Base-by-base conservation (phyloP, 257 asterid species). In the Ligustrum vulgare region DNA sequence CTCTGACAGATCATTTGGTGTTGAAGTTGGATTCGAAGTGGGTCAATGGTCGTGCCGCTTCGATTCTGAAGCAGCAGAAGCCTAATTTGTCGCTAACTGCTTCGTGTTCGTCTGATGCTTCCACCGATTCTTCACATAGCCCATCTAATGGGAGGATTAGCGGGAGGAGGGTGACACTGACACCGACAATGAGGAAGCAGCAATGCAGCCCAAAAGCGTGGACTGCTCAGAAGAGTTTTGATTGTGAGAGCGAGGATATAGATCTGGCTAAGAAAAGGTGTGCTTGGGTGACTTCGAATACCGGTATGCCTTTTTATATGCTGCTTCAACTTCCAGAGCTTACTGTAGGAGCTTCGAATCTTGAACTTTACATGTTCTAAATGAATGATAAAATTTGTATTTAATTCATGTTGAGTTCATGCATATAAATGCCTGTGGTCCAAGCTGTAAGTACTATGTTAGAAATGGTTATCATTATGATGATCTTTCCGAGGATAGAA, bases 91-190 rank as follows among this genome's bases (percentile, higher is more conserved):
- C 96, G 31, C 69, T 87, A 77, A 85, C 77, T 82, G 98, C 95
- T 20, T 92, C 98, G 20, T 94, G 98, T 69, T 94, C 98, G 5
- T 94, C 98, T 0, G 98, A 94, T 72, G 97, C 98, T 45, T 94
- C 99, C 0, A 84, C 97, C 18, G 99, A 94, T 73, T 92, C 98
- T 35, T 87, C 96, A 9, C 95, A 86, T 16, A 94, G 99, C 70
- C 82, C 97, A 1, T 94, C 98, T 5, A 89, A 97, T n/a, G 98
- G 98, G 85, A 88, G 88, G 85, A 75, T 91, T 60, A 75, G 74
- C 72, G 74, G 92, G 51, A 82, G 96, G 65, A 84, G 77, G 43
- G 65, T 76, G 75, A 83, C 81, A 20, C 79, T 84, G 28, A 77
- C 81, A 0, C 80, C 83, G 25, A 65, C 60, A 64, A 9, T 63